Evolutionary conservation across 1,139 yeast genomes (phyloP).

Genomic region (Suhomyces bribrorum): DNA sequence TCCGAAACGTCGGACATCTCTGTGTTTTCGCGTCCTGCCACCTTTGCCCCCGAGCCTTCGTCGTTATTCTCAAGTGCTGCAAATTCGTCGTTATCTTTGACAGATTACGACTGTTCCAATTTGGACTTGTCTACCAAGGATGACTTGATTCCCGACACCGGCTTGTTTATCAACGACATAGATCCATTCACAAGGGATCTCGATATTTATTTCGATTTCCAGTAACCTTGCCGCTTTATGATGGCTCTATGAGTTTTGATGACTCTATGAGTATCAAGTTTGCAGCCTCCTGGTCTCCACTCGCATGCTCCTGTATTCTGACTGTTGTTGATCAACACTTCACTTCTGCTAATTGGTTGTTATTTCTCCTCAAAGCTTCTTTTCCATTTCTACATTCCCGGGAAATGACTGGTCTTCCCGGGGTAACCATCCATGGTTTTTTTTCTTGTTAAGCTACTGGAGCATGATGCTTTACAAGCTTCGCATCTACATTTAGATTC

Average conservation of each 20-base stretch:
- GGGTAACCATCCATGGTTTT: not conserved
- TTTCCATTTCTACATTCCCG: not conserved
- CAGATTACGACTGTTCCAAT: conserved; percentile 1
- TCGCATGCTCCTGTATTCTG: not conserved
- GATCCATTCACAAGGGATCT: not conserved
- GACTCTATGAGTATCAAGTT: not conserved
- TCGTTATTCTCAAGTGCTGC: conserved; percentile 1
- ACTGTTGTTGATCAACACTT: not conserved
- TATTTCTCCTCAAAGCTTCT: too few species aligned
- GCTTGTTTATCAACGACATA: not conserved
- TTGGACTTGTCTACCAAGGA: not conserved
- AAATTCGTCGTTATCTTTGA: conserved; percentile 5
- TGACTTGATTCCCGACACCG: not conserved
- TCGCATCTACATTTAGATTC: not conserved
- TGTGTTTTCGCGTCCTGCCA: not conserved
- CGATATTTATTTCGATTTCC: not conserved
- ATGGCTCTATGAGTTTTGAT: not conserved
- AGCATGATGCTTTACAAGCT: not conserved
- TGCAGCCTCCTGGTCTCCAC: too few species aligned
- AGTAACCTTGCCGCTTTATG: not conserved
- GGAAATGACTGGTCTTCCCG: not conserved
- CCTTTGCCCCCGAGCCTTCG: conserved; percentile 1
- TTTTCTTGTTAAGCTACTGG: not conserved
- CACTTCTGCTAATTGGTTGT: not conserved
- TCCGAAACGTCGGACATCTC: conserved; percentile 3